These are phyloP conservation scores for Neohortaea acidophila DNA, from an alignment of 495 filamentous ascomycete species.

Conservation along the genomic window DNA sequence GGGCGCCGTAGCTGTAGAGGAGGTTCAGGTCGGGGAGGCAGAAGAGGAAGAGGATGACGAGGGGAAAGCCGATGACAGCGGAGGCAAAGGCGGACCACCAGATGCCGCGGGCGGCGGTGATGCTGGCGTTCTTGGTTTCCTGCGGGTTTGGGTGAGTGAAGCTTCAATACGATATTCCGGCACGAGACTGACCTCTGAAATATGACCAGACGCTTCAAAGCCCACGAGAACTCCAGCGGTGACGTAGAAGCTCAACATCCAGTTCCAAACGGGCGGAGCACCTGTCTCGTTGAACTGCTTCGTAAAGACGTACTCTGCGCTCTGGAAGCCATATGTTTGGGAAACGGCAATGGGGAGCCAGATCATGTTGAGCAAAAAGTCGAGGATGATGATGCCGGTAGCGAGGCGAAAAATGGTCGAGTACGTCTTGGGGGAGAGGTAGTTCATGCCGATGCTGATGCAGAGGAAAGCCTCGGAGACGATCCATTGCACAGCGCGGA, in stretches of 20 bases:
- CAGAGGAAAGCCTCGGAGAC: constrained; percentile 34
- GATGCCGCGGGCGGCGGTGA: constrained; percentile 40
- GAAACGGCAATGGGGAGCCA: constrained; percentile 40
- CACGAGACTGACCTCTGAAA: constrained; percentile 27
- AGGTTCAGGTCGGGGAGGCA: constrained; percentile 25
- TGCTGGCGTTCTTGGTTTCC: constrained; percentile 41
- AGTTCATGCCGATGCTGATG: constrained; percentile 21
- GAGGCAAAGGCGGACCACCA: constrained; percentile 40
- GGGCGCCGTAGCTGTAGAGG: constrained; percentile 32
- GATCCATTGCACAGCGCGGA: constrained; percentile 43
- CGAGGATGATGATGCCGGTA: constrained; percentile 34
- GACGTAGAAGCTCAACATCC: constrained; percentile 43
- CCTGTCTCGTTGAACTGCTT: constrained; percentile 43
- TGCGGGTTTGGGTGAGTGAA: neutral
- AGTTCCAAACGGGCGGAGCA: constrained; percentile 41
- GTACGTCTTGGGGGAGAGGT: constrained; percentile 22
- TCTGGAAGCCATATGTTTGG: constrained; percentile 41
- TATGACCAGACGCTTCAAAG: constrained; percentile 41
- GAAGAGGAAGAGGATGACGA: constrained; percentile 43
- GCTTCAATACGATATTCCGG: neutral
- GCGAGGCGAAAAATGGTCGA: constrained; percentile 34
- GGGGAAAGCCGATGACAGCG: constrained; percentile 35
- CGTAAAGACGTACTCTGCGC: constrained; percentile 40
- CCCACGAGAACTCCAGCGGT: constrained; percentile 45
- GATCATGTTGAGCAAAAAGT: constrained; percentile 41